Percentiles rank a stretch among this genome's conserved stretches.
Conservation (phyloP, 2,329 filamentous ascomycete genomes). For the Penicillium sp. region DNA sequence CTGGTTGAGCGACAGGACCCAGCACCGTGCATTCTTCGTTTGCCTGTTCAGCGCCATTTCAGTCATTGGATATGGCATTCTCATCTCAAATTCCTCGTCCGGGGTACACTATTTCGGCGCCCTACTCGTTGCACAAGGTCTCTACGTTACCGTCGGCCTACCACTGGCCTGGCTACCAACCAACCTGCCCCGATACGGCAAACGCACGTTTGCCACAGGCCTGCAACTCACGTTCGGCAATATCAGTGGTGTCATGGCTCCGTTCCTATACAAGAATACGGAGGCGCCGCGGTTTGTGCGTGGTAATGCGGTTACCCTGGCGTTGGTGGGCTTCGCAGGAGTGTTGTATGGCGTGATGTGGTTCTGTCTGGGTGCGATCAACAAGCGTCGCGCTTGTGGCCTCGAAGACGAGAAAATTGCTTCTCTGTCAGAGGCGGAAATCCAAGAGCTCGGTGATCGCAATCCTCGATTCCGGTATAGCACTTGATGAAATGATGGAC, state of each 20-base stretch:
- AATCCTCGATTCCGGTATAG: slow-evolving; percentile 46
- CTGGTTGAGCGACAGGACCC: slow-evolving; percentile 66
- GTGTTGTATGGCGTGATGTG: slow-evolving; percentile 58
- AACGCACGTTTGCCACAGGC: slow-evolving; percentile 71
- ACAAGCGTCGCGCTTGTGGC: slow-evolving; percentile 44
- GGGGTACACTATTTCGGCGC: slow-evolving; percentile 75
- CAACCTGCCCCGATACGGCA: slow-evolving; percentile 74
- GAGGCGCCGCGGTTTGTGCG: slow-evolving; percentile 62
- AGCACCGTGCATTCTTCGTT: slow-evolving; percentile 66
- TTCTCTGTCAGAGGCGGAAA: slow-evolving; percentile 45
- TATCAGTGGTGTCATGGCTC: slow-evolving; percentile 70
- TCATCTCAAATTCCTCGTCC: slow-evolving; percentile 62
- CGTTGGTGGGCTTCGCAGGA: slow-evolving; percentile 59
- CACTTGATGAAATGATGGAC: slow-evolving; percentile 26
- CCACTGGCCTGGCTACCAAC: slow-evolving; percentile 62
- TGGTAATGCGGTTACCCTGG: slow-evolving; percentile 64
- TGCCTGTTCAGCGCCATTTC: slow-evolving; percentile 64
- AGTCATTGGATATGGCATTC: slow-evolving; percentile 68
- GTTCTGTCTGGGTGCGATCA: slow-evolving; percentile 54
- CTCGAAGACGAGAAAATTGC: slow-evolving; percentile 42
- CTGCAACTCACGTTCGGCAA: slow-evolving; percentile 73
- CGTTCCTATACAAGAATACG: slow-evolving; percentile 55
- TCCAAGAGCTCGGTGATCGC: slow-evolving; percentile 47
- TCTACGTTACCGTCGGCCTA: slow-evolving; percentile 64
- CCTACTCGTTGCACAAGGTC: slow-evolving; percentile 71